Percentiles rank a stretch among this genome's conserved stretches.
These are phyloP conservation scores for Stachybotrys chartarum DNA, from an alignment of 2,329 filamentous ascomycete species.

Conservation along the genomic window DNA sequence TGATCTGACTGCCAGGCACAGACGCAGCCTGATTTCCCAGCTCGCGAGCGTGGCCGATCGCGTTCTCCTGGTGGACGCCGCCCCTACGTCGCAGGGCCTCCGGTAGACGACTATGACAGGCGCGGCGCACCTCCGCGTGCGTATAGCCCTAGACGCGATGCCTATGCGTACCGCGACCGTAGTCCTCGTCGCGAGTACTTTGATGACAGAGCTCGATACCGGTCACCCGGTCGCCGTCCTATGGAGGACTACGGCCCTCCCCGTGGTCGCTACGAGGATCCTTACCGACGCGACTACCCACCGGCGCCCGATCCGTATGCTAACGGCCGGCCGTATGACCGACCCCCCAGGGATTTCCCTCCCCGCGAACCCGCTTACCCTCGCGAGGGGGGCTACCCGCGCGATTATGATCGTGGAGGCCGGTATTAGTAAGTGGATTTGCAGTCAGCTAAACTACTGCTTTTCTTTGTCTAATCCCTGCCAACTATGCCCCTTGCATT, in stretches of 20 bases:
- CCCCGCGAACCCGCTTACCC: constrained; percentile 34
- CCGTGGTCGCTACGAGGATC: constrained; percentile 67
- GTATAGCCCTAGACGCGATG: constrained; percentile 71
- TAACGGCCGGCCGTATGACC: constrained; percentile 50
- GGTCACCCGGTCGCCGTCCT: constrained; percentile 71
- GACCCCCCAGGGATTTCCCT: constrained; percentile 44
- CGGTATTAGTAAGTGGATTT: constrained; percentile 41
- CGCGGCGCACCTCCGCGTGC: constrained; percentile 69
- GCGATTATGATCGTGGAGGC: constrained; percentile 43
- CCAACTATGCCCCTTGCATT: not conserved
- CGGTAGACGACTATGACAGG: constrained; percentile 74
- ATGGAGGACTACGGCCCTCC: constrained; percentile 71
- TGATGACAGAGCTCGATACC: constrained; percentile 72
- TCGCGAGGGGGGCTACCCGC: constrained; percentile 30
- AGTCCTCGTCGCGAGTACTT: constrained; percentile 85
- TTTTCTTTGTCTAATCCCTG: not conserved
- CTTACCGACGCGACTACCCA: constrained; percentile 64
- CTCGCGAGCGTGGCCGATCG: constrained; percentile 66
- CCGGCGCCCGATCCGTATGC: constrained; percentile 57
- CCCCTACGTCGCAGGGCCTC: constrained; percentile 52
- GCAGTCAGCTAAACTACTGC: not conserved
- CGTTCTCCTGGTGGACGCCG: constrained; percentile 59
- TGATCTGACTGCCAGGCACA: constrained; percentile 22
- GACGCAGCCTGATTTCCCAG: constrained; percentile 72
- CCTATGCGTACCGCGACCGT: constrained; percentile 77